Percentiles rank a stretch among this genome's conserved stretches.
Conservation (phyloP, 2,329 filamentous ascomycete species). For the Fusarium denticulatum region DNA sequence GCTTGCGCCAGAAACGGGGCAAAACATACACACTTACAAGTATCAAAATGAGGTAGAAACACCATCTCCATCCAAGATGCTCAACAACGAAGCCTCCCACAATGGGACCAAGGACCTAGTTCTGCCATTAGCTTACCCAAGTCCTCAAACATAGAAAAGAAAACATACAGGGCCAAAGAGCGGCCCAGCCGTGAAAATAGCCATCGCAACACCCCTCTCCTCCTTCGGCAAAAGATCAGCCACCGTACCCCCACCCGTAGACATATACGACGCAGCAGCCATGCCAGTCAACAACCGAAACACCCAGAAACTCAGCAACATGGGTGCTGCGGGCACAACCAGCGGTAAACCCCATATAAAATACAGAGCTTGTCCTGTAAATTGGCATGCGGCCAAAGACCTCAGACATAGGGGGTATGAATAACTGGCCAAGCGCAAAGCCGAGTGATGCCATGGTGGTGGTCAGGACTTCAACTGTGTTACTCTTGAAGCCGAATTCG, state of each 20-base stretch:
- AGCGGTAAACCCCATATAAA: not conserved
- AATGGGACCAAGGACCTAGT: not conserved
- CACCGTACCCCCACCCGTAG: not conserved
- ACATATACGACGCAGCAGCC: not conserved
- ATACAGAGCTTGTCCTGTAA: not conserved
- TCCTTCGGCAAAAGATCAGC: not conserved
- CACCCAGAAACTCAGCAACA: not conserved
- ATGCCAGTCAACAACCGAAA: not conserved
- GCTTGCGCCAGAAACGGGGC: no score
- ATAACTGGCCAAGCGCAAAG: not conserved
- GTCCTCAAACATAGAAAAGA: rapidly evolving
- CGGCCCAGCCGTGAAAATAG: not conserved
- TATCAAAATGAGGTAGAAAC: not conserved
- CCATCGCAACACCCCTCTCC: not conserved
- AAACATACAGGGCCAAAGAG: not conserved
- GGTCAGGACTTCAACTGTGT: not conserved
- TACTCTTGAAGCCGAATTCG: not conserved
- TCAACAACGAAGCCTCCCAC: not conserved
- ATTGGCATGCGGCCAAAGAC: not conserved
- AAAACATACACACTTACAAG: not conserved
- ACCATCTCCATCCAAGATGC: not conserved
- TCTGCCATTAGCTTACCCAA: rapidly evolving
- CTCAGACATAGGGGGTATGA: not conserved
- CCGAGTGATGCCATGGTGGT: not conserved
- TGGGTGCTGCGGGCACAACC: not conserved